Evolutionary conservation across 306 rosid species (phyloP), one percentile per base, ranked within the genome.

Genomic region (Corylus americana): DNA sequence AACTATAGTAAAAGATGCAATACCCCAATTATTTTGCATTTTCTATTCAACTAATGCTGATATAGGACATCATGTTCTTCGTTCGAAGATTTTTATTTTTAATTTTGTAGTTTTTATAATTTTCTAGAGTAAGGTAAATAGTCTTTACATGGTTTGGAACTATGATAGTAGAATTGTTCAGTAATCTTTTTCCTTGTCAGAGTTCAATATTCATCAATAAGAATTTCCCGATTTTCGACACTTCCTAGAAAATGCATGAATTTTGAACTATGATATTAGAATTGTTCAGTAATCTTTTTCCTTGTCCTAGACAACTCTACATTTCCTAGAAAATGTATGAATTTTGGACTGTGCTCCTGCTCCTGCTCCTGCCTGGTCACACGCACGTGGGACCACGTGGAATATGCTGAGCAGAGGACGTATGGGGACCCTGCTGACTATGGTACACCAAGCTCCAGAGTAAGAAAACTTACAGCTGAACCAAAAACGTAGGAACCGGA

Each of bases 401-500:
- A 54, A 14, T 11, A 17, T 13, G 17, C 18, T 53, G 57, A 17
- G 20, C 57, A 53, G 20, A 53, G 57, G 20, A 39, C 44, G 44
- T 39, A 51, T 14, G 55, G 14, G 14, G 55, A 51, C 55, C 55
- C 12, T 51, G 55, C 11, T 12, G 18, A 51, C 55, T 14, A 4
- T 53, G 4, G n/a, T 7, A 39, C 13, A 50, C 27, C n/a, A 17
- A 45, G 22, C 63, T 8, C 63, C 1, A 57, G n/a, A 57, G 66
- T 25, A 27, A 10, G 25, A 25, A 0, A 25, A 78, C 88, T 87
- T 77, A 93, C 97, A 7, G 97, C 97, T 8, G 95, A 82, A 0
- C 97, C 97, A 77, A 93, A 93, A 74, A 92, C 96, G 77, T 85
- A 91, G 78, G 97, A 91, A 47, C 98, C 97, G 59, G 78, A 82